Evolutionary conservation across 176 grass and related monocot species (phyloP).

Genomic region (Guadua angustifolia): DNA sequence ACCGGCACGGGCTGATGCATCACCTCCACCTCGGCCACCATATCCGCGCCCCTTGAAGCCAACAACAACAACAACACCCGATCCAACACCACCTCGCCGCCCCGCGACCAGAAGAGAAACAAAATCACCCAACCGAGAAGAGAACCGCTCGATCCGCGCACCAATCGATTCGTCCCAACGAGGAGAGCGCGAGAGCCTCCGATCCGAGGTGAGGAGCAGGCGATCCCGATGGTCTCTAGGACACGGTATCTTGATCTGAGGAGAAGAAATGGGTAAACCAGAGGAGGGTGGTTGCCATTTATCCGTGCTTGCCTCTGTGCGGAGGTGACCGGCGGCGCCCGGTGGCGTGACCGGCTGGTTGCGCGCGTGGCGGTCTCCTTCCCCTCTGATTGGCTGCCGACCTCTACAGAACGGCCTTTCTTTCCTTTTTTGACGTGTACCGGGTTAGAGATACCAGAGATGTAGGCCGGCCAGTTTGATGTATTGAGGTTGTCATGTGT

Average conservation of each 20-base stretch:
- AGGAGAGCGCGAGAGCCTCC: neutral
- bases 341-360: conserved; percentile 24
- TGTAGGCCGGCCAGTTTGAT: too few species aligned
- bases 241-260: conserved; percentile 66
- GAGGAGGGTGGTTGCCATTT: conserved; percentile 47
- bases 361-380: conserved; percentile 47
- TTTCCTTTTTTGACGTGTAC: neutral
- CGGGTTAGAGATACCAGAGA: neutral
- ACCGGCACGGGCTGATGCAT: conserved; percentile 68
- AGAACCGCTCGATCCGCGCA: conserved; percentile 33
- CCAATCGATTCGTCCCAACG: neutral
- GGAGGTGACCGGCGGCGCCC: conserved; percentile 52
- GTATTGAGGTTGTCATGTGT: too few species aligned
- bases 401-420: neutral
- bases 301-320: conserved; percentile 37
- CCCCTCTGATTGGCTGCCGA: conserved; percentile 43
- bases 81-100: neutral
- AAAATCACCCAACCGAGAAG: neutral
- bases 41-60: conserved; percentile 35
- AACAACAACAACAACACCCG: conserved; percentile 3
- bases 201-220: neutral
- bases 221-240: conserved; percentile 50
- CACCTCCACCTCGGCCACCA: conserved; percentile 88
- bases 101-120: conserved; percentile 13
- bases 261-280: conserved; percentile 17